A percentile compares a stretch with the other conserved stretches of the same genome.
These are phyloP conservation scores for Bromus sterilis DNA, from an alignment of 176 grass and related monocot genomes.

Conservation along the genomic window DNA sequence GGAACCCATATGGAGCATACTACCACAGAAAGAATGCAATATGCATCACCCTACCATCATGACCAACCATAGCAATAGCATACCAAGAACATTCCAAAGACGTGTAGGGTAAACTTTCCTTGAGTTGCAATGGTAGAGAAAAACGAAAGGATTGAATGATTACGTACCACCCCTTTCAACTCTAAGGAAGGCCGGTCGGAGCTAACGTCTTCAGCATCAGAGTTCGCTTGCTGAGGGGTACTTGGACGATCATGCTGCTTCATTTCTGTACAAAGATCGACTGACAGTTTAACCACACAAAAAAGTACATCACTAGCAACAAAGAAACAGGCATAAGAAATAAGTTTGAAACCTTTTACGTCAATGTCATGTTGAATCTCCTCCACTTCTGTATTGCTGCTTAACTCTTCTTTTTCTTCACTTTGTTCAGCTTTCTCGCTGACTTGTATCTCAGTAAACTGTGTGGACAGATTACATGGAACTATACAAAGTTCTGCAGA, in stretches of 20 bases:
- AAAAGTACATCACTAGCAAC: conserved; percentile 10
- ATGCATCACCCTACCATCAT: not conserved
- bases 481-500: conserved; percentile 2
- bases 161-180: conserved; percentile 7
- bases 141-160: not conserved
- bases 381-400: not conserved
- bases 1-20: not conserved
- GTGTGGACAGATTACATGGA: conserved; percentile 6
- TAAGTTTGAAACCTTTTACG: conserved; percentile 6
- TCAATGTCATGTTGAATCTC: not conserved
- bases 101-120: not conserved
- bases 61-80: not conserved
- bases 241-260: conserved; percentile 10
- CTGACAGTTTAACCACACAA: not conserved
- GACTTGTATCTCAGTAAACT: not conserved
- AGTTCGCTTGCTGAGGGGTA: not conserved
- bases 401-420: conserved; percentile 17
- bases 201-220: not conserved
- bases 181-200: conserved; percentile 13
- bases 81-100: not conserved
- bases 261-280: conserved; percentile 26
- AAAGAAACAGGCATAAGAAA: not conserved
- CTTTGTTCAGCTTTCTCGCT: conserved; percentile 2
- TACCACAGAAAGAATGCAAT: not conserved
- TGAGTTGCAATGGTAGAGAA: not conserved